A percentile compares a stretch with the other conserved stretches of the same genome.
These are phyloP conservation scores for Luffa aegyptiaca DNA, from an alignment of 306 rosid species.

Conservation along the genomic window DNA sequence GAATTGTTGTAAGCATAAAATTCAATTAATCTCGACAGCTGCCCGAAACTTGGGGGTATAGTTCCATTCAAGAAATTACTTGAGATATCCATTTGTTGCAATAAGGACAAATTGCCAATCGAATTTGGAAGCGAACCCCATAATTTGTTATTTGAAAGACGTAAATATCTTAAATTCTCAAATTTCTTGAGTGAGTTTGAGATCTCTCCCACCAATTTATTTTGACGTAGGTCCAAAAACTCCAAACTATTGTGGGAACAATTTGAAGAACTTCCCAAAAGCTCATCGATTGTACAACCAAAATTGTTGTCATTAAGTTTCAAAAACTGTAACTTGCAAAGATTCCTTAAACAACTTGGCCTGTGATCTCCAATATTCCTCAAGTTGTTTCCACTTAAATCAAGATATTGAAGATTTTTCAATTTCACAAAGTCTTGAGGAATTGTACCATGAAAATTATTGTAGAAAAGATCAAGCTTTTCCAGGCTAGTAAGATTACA, in stretches of 20 bases:
- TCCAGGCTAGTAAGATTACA: not conserved
- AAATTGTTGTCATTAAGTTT: not conserved
- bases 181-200: not conserved
- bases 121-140: not conserved
- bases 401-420: not conserved
- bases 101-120: not conserved
- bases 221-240: not conserved
- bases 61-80: not conserved
- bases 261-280: not conserved
- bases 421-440: not conserved
- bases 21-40: not conserved
- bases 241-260: not conserved
- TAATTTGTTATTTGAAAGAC: not conserved
- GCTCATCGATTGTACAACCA: not conserved
- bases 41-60: not conserved
- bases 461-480: not conserved
- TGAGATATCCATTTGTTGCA: not conserved
- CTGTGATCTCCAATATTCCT: not conserved
- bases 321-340: not conserved
- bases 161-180: not conserved
- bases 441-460: not conserved
- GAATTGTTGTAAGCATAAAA: not conserved
- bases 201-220: not conserved
- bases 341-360: not conserved
- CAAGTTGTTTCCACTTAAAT: not conserved